Base-by-base conservation (phyloP, 2,329 filamentous ascomycete genomes). In the Neonectria neomacrospora region DNA sequence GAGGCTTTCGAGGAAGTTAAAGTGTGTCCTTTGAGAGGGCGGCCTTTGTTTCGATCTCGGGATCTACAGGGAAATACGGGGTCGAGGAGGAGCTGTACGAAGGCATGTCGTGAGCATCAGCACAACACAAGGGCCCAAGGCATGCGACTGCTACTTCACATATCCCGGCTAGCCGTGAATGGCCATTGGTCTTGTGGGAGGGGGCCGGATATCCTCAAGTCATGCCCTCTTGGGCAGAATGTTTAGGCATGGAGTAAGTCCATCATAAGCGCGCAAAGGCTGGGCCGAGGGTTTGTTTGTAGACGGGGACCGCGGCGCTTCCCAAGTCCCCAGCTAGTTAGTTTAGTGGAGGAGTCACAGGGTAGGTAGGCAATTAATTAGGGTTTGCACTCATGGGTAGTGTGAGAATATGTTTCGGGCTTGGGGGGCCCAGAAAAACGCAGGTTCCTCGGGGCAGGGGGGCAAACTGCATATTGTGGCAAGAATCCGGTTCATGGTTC, bases 61-160 rank as follows among this genome's bases (percentile, higher is more conserved):
- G 30, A 50, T 58, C 54, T 57, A 16, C 54, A 41, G 32, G 54
- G 41, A 48, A 58, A 62, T 53, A 42, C 44, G 44, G 34, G 20
- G n/a, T 2, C 16, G 26, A 30, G 23, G 9, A 39, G 34, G 32
- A 51, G 37, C n/a, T 39, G 37, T 47, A n/a, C 26, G 30, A 42
- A 61, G 39, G 47, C 18, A 61, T 61, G 58, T 56, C 53, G 58
- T 61, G 58, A 61, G 53, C 45, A 41, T 52, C 53, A 56, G 44
- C 47, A 52, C 53, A 52, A 41, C 39, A 47, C 47, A 41, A 41
- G 8, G 18, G 8, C 51, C 42, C 52, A 18, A 18, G 26, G 23
- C 39, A 51, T 55, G 58, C 58, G 32, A 44, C 58, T 44, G 26
- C 26, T 55, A 37, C 26, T 44, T 28, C 42, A 61, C 58, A 55